Conservation (phyloP, 176 grass and related monocot species). For the Triticum monococcum region DNA sequence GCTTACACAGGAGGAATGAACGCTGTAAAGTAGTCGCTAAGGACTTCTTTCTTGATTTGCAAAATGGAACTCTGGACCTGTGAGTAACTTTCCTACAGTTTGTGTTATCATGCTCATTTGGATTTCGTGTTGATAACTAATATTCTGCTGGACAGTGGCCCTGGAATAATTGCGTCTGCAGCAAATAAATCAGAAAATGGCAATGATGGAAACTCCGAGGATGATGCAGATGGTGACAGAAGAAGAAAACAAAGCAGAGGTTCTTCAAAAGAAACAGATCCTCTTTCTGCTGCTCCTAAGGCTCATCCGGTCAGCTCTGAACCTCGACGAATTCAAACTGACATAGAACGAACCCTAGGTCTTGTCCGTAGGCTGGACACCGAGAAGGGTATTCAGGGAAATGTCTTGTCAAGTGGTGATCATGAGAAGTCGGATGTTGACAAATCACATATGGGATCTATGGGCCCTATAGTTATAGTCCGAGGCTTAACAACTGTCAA, state of each 20-base stretch:
- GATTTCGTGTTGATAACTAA: conserved; percentile 37
- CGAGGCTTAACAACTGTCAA: conserved; percentile 92
- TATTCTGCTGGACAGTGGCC: conserved; percentile 60
- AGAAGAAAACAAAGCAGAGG: conserved; percentile 72
- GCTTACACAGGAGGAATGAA: conserved; percentile 53
- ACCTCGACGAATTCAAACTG: conserved; percentile 65
- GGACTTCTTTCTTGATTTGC: conserved; percentile 93
- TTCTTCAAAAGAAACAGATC: conserved; percentile 65
- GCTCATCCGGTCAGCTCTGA: conserved; percentile 82
- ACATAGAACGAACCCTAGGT: conserved; percentile 72
- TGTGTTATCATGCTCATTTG: conserved; percentile 13
- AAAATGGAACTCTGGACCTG: conserved; percentile 90
- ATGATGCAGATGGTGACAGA: conserved; percentile 78
- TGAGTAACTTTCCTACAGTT: conserved; percentile 41
- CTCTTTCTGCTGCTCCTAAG: conserved; percentile 65
- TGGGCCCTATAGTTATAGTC: conserved; percentile 97
- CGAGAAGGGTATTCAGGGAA: conserved; percentile 88
- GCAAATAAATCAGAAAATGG: conserved; percentile 53
- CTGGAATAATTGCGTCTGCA: conserved; percentile 51
- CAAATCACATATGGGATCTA: conserved; percentile 90
- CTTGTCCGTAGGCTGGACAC: conserved; percentile 76
- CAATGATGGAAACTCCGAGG: conserved; percentile 86
- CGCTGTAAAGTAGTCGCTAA: conserved; percentile 53
- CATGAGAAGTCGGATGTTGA: conserved; percentile 68
- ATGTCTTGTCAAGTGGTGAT: conserved; percentile 64